These are phyloP conservation scores for Xylaria sp. DNA, from an alignment of 2,329 filamentous ascomycete genomes.

Conservation along the genomic window DNA sequence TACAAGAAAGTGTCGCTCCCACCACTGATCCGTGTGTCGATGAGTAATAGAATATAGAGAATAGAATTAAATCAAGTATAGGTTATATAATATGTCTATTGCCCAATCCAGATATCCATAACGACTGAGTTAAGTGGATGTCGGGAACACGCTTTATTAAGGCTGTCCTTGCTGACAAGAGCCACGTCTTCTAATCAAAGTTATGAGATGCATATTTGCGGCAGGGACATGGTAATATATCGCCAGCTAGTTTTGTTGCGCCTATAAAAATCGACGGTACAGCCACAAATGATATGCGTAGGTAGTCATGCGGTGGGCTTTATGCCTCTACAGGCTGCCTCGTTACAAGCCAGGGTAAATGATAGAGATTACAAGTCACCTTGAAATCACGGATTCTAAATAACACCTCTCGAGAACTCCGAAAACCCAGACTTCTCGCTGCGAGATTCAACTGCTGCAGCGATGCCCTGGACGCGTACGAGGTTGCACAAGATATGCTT, in stretches of 20 bases:
- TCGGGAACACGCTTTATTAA: not conserved
- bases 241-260: not conserved
- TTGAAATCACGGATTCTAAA: not conserved
- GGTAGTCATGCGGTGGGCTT: not conserved
- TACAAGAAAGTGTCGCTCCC: conserved; percentile 5
- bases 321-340: not conserved
- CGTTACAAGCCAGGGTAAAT: not conserved
- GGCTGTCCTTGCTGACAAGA: not conserved
- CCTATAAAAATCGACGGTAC: not conserved
- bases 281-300: not conserved
- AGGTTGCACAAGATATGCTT: too few species aligned
- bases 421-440: too few species aligned
- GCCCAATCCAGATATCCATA: not conserved
- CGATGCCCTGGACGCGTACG: too few species aligned
- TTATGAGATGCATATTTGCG: not conserved
- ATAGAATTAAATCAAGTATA: not conserved
- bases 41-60: not conserved
- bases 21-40: conserved; percentile 9
- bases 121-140: not conserved
- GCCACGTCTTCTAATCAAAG: not conserved
- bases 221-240: conserved; percentile 5
- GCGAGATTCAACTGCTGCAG: too few species aligned
- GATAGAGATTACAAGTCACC: not conserved
- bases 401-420: not conserved
- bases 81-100: not conserved